phyloP scores from a whole-genome alignment of 2,329 filamentous ascomycete species.

The Trichophyton schoenleinii region DNA sequence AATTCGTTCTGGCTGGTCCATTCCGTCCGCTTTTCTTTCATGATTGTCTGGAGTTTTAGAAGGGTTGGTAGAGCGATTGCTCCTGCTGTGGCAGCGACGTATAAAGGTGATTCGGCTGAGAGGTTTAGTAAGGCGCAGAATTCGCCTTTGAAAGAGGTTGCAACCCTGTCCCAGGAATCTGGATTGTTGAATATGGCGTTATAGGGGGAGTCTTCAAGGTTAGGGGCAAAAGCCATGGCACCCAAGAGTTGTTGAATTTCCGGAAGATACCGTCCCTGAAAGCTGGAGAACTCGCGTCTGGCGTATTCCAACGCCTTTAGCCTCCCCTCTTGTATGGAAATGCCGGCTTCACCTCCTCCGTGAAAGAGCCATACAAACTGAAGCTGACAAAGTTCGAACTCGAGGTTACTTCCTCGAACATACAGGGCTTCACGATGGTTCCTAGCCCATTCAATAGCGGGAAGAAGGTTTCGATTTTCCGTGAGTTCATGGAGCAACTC shows the following conservation, averaged over 20 bases:
- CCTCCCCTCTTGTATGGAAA: constrained; percentile 16
- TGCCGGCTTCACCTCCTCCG: constrained; percentile 33
- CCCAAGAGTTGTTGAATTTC: constrained; percentile 74
- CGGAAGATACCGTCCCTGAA: constrained; percentile 58
- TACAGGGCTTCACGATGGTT: constrained; percentile 60
- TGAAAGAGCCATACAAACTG: constrained; percentile 85
- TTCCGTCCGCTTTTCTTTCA: constrained; percentile 78
- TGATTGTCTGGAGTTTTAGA: constrained; percentile 76
- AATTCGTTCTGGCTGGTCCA: constrained; percentile 90
- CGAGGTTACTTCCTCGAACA: constrained; percentile 74
- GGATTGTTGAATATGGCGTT: constrained; percentile 60
- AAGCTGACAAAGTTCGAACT: constrained; percentile 84
- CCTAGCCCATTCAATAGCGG: constrained; percentile 79
- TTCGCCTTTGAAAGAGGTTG: constrained; percentile 78
- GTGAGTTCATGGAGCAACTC: constrained; percentile 69
- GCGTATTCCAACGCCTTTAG: constrained; percentile 62
- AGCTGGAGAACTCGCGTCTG: constrained; percentile 57
- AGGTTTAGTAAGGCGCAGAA: constrained; percentile 87
- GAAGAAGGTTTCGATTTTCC: constrained; percentile 55
- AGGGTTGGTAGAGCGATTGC: constrained; percentile 81
- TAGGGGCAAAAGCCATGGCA: constrained; percentile 66
- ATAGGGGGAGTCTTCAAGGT: constrained; percentile 68
- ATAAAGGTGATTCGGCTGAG: constrained; percentile 82
- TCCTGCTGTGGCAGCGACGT: constrained; percentile 83
- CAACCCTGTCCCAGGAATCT: constrained; percentile 68